Conservation (phyloP, 2,329 filamentous ascomycete species). For the Arachnomyces sp. region DNA sequence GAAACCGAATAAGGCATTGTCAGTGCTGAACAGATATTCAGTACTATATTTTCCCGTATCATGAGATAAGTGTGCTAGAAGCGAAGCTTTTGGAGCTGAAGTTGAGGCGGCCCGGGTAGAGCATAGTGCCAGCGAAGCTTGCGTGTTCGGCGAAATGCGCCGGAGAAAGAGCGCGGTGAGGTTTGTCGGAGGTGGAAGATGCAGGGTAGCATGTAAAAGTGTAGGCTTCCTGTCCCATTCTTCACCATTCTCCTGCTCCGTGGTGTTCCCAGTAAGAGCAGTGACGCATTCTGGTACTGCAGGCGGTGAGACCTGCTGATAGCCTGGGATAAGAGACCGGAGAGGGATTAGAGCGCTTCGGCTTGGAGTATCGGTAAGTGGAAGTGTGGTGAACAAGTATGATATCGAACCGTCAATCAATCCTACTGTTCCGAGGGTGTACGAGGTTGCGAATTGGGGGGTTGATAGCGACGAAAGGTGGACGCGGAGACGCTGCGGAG, state of each 20-base stretch:
- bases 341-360: constrained; percentile 70
- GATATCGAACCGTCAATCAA: constrained; percentile 95
- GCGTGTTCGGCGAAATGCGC: constrained; percentile 66
- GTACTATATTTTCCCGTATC: constrained; percentile 81
- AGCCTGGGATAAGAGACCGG: constrained; percentile 70
- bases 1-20: constrained; percentile 80
- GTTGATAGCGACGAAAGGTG: constrained; percentile 87
- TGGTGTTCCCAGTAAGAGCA: constrained; percentile 18
- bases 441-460: constrained; percentile 88
- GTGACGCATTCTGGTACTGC: constrained; percentile 22
- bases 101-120: constrained; percentile 34
- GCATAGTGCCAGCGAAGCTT: constrained; percentile 63
- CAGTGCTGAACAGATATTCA: constrained; percentile 86
- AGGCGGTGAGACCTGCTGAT: constrained; percentile 60
- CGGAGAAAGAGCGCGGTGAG: constrained; percentile 80
- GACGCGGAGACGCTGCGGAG: constrained; percentile 74
- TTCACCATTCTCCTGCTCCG: neutral
- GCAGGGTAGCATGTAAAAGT: constrained; percentile 38
- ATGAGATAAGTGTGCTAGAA: constrained; percentile 48
- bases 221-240: constrained; percentile 30
- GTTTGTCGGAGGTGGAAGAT: constrained; percentile 62
- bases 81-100: constrained; percentile 37
- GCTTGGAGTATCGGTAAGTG: constrained; percentile 57
- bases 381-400: constrained; percentile 86
- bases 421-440: constrained; percentile 80